Conservation (phyloP, 805 yeast species). For the Saccharomycopsis schoenii region DNA sequence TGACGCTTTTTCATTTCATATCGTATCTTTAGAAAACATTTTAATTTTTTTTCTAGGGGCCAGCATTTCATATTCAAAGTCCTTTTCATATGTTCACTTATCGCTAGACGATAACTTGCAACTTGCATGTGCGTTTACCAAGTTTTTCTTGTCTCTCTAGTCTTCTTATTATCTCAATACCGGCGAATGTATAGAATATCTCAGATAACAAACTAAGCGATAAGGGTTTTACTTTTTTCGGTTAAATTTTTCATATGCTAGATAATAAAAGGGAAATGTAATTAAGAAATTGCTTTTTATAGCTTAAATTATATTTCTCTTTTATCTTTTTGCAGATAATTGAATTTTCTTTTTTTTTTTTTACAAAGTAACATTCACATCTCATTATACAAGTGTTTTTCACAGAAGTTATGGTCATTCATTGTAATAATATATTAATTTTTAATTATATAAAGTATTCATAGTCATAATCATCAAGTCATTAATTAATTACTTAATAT, state of each 20-base stretch:
- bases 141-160: background rate
- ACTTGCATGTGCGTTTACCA: background rate
- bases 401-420: background rate
- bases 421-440: slow-evolving; percentile 1
- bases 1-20: background rate
- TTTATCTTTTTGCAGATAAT: too few species aligned
- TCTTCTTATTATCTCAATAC: too few species aligned
- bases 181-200: too few species aligned
- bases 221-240: background rate
- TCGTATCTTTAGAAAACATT: too few species aligned
- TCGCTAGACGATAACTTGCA: background rate
- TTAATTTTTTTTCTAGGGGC: background rate
- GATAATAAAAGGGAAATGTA: background rate
- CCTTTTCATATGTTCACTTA: background rate
- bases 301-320: too few species aligned
- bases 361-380: too few species aligned
- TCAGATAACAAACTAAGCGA: too few species aligned
- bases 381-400: too few species aligned
- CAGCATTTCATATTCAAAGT: background rate
- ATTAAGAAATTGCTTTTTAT: background rate
- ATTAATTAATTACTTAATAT: background rate
- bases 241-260: background rate
- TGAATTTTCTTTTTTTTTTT: too few species aligned
- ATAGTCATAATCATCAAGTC: slow-evolving; percentile 1
- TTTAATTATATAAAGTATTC: background rate